phyloP scores from a whole-genome alignment of 164 flowering plant genomes.

The Dillenia turbinata region DNA sequence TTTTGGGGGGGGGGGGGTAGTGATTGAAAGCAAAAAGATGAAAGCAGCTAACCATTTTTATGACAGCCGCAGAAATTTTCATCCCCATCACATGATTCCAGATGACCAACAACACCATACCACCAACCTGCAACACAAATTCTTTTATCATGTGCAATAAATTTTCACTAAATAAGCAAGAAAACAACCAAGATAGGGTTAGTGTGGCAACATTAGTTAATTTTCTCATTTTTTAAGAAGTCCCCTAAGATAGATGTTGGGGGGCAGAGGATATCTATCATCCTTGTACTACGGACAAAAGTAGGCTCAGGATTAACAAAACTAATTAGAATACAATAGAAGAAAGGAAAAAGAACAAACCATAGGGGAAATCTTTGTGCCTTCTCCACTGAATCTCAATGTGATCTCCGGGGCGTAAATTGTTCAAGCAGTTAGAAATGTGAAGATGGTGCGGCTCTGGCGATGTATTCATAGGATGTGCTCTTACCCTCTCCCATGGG shows the following conservation, averaged over 20 bases:
- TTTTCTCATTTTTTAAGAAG: no score
- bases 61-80: slow-evolving; percentile 61
- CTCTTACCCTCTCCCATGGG: slow-evolving; percentile 74
- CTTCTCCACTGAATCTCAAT: slow-evolving; percentile 95
- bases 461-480: slow-evolving; percentile 61
- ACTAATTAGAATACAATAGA: no score
- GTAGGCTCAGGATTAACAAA: no score
- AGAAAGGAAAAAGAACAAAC: slow-evolving; percentile 26
- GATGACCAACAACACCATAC: slow-evolving; percentile 94
- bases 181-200: no score
- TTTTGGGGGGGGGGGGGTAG: no score
- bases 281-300: no score
- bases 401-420: slow-evolving; percentile 79
- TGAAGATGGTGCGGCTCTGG: slow-evolving; percentile 48
- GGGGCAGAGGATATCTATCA: no score
- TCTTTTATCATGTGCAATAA: no score
- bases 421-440: slow-evolving; percentile 61
- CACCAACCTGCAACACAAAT: slow-evolving; percentile 86
- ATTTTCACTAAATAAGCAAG: no score
- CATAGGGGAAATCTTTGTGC: slow-evolving; percentile 81
- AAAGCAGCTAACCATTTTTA: slow-evolving; percentile 42
- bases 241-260: no score
- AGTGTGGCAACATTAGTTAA: no score
- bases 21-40: no score
- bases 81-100: slow-evolving; percentile 81